Percentiles rank a stretch among this genome's conserved stretches.
phyloP scores from a whole-genome alignment of 441 rosid genomes.

The Eruca vesicaria region DNA sequence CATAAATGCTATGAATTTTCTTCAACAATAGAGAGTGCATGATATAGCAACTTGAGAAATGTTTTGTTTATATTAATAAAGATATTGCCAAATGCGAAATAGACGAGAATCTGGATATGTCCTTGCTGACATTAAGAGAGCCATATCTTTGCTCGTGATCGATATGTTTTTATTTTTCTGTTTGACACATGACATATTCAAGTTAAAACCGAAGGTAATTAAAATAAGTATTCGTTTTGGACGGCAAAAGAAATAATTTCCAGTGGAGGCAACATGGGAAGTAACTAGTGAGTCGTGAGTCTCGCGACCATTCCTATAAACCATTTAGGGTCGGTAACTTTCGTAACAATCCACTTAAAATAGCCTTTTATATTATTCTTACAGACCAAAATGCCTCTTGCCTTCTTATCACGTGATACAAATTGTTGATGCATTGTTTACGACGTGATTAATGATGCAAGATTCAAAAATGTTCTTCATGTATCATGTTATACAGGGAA shows the following conservation, averaged over 20 bases:
- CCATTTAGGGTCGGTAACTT: not conserved
- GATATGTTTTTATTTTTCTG: not conserved
- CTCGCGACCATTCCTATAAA: not conserved
- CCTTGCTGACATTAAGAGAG: not conserved
- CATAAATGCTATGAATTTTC: not conserved
- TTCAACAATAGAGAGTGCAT: not conserved
- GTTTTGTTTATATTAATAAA: not conserved
- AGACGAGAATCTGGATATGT: not conserved
- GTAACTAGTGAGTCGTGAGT: not conserved
- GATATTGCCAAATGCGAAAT: not conserved
- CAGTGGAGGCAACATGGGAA: not conserved
- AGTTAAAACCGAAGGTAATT: not conserved
- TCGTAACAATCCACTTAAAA: not conserved
- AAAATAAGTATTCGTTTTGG: not conserved
- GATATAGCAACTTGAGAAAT: not conserved
- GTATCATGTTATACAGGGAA: not conserved
- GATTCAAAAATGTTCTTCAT: not conserved
- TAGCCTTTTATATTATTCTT: not conserved
- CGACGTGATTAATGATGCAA: not conserved
- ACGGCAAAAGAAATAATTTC: not conserved
- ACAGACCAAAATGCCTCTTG: not conserved
- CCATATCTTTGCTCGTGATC: not conserved
- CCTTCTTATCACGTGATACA: not conserved
- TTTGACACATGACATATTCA: not conserved
- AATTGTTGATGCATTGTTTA: not conserved